Base-by-base conservation (phyloP, 257 asterid genomes). In the Lithospermum erythrorhizon region DNA sequence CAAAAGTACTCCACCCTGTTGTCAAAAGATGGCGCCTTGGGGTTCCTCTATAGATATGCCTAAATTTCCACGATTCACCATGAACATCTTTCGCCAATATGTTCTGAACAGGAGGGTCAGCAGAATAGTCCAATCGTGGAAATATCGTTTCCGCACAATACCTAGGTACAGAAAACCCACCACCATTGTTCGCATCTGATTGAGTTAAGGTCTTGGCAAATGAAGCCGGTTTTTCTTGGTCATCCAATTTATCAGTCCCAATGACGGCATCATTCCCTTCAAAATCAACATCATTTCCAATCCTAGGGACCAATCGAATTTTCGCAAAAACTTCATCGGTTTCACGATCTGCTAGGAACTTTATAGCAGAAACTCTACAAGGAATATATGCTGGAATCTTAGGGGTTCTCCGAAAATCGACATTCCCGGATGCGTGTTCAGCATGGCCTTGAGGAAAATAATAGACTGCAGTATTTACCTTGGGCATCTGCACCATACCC, bases 391-490 rank as follows among this genome's bases (percentile, higher is more conserved):
- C 68, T 0, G 95, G 94, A 64, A 81, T 70, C 62, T 79, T 68
- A 0, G 79, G 82, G 35, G 64, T 78, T 32, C 56, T 81, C 25
- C 82, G 55, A 54, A 86, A 84, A 74, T 86, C 95, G 13, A 91
- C 87, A 53, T 58, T 78, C 2, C 72, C 84, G 7, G 72, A 71
- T 9, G 89, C 83, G 55, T 91, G 98, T 73, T 91, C 98, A 0
- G 87, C 77, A 53, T 86, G 98, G 3, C 98, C 98, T 58, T 87
- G 98, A n/a, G 98, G 96, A 70, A 91, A 91, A 78, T 91, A 91
- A 58, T 68, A 84, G 6, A 91, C 95, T 59, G 72, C 74, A 1
- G 98, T 78, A 70, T 85, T 81, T 19, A 77, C 61, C 4, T 74
- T 53, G 0, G 90, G 96, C 88, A 88, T 88, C 72, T 88, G 95